Base-by-base conservation (phyloP, 345 rosid genomes). In the Punica granatum region DNA sequence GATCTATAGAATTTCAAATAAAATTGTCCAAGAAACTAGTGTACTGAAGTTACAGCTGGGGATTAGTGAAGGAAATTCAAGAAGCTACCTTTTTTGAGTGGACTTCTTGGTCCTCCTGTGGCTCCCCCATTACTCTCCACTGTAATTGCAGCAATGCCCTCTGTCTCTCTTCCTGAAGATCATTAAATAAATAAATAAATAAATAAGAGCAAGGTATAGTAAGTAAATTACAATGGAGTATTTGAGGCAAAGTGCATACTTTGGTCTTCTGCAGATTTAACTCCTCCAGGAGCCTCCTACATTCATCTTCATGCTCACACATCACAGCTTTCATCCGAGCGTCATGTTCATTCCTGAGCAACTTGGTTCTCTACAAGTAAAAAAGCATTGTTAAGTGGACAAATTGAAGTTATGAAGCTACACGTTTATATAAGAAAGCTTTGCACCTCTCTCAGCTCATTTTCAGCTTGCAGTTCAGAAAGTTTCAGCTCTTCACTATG, bases 101-200 rank as follows among this genome's bases (percentile, higher is more conserved):
- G 66, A 85, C 90, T 85, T 87, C 94, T 66, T 82, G 93, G 60
- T 92, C 96, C 70, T 84, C 96, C 60, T 83, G 84, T 48, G 84
- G 86, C 72, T 88, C 86, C 69, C 94, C 46, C 96, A 92, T 89
- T 68, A 92, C 96, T 77, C 76, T 87, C 98, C 94, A 89, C 82
- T 92, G 98, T 79, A 92, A 30, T 75, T 92, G 96, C 82, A 92
- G 77, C 73, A 92, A 74, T 66, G 96, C 88, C 73, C 86, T 84
- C 79, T 92, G 98, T 83, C 85, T 83, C 34, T 87, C 94, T 79
- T 89, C 96, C 98, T 89, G 83, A 53, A 68, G 68, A 12, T 43
- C 72, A 44, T 66, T 60, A 54, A 3, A 66, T 59, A 21, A 39
- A n/a, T 37, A 11, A 37, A 37, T 37, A 37, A 11, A 37, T 11